Evolutionary conservation across 805 yeast species (phyloP), one percentile per base, ranked within the genome.

Genomic region (Wickerhamomyces canadensis): DNA sequence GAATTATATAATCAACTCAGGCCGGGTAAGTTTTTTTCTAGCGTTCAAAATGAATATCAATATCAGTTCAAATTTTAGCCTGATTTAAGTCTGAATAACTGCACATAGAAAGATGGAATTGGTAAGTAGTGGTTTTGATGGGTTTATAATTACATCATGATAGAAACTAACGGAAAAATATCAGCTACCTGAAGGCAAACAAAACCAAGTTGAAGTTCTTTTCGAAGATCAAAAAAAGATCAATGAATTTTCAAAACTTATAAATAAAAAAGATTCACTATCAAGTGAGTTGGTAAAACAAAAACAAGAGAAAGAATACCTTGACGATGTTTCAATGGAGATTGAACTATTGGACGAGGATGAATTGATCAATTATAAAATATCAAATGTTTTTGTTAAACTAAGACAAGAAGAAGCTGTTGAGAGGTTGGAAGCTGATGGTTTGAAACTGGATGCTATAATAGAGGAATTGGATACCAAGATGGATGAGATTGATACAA

Each of bases 281-380:
- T 65, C 70, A 23, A 70, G 61, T 15, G 70, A 70, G 34, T 64
- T 84, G 25, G 62, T 65, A 16, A 61, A 62, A 37, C 65, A 70
- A 43, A 66, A 70, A 48, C 73, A 76, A 42, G 95, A 87, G 51
- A 85, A 87, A 48, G 97, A 88, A 53, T 86, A 85, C 51, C 64
- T 91, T 22, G 96, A 87, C 48, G 98, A 91, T 54, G 79, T 87
- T 24, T 67, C 84, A 6, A 54, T 86, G 53, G 98, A 91, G 54
- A 68, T 91, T 29, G 98, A 91, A 60, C 72, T 93, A 31, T 62
- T 87, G 22, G 98, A 91, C 46, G 80, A 75, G 48, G 88, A 80
- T 37, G 88, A 81, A 30, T 62, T 69, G 39, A 63, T 82, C 8
- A 82, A 80, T 48, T 91, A 87, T 61, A 83, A 82, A 48, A 63